Percentiles rank a stretch among this genome's conserved stretches.
Conservation (phyloP, 2,329 filamentous ascomycete genomes). For the Epichloe scottii region DNA sequence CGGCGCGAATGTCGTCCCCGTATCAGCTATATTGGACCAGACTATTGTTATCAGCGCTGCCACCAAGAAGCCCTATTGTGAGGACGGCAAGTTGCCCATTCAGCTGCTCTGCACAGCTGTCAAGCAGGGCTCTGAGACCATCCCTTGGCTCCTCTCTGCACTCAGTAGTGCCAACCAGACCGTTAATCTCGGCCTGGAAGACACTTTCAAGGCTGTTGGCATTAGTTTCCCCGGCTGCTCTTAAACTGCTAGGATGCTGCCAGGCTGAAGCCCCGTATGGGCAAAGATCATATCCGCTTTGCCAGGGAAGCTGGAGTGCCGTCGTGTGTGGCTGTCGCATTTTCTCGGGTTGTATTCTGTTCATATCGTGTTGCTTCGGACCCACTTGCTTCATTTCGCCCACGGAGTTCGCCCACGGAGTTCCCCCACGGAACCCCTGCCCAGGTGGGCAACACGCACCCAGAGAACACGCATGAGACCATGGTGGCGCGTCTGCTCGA, state of each 20-base stretch:
- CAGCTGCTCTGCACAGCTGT: slow-evolving; percentile 40
- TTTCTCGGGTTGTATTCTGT: neutral
- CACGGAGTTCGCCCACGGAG: neutral
- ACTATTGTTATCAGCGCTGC: slow-evolving; percentile 27
- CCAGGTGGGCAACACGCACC: neutral
- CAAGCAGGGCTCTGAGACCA: slow-evolving; percentile 34
- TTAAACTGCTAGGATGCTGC: neutral
- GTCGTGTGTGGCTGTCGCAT: neutral
- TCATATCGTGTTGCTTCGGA: neutral
- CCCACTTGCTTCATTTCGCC: neutral
- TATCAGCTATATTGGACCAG: slow-evolving; percentile 43
- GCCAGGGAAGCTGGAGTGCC: neutral
- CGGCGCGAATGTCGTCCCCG: slow-evolving; percentile 42
- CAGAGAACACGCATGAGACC: neutral
- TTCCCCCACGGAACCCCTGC: neutral
- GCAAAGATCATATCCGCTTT: neutral
- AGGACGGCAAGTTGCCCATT: slow-evolving; percentile 41
- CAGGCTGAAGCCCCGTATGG: neutral
- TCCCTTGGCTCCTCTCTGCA: slow-evolving; percentile 44
- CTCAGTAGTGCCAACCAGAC: slow-evolving; percentile 38
- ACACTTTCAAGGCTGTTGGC: slow-evolving; percentile 22
- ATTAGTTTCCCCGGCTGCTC: slow-evolving; percentile 5
- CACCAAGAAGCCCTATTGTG: slow-evolving; percentile 36
- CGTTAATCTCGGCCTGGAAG: slow-evolving; percentile 38
- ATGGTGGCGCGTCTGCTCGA: neutral